A percentile compares a stretch with the other conserved stretches of the same genome.
Conservation (phyloP, 2,329 filamentous ascomycete genomes). For the Monosporascus sp. region DNA sequence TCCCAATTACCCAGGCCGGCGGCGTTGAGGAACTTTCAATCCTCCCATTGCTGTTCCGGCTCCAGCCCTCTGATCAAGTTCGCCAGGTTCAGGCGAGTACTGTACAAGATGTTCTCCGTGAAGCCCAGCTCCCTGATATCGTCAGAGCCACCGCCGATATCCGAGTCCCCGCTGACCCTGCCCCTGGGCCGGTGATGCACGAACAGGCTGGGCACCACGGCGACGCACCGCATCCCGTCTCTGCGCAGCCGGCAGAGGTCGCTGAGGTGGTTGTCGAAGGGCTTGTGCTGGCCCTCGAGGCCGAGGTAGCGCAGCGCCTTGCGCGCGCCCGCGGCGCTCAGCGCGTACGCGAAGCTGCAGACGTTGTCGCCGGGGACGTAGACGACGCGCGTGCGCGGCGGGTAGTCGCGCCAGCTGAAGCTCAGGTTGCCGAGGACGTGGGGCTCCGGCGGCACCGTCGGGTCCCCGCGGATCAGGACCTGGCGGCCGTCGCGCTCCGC, state of each 20-base stretch:
- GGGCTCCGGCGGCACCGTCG: conserved; percentile 19
- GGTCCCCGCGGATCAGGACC: conserved; percentile 19
- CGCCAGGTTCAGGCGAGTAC: conserved; percentile 24
- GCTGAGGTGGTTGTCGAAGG: conserved; percentile 32
- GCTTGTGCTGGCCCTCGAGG: conserved; percentile 25
- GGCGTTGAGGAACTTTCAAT: conserved; percentile 1
- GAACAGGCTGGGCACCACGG: conserved; percentile 30
- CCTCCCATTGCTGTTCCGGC: conserved; percentile 20
- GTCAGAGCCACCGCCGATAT: conserved; percentile 22
- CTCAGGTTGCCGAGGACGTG: conserved; percentile 21
- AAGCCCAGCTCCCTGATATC: conserved; percentile 22
- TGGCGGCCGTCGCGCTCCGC: conserved; percentile 11
- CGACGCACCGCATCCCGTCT: conserved; percentile 24
- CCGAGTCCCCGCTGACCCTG: conserved; percentile 23
- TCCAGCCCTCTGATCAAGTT: conserved; percentile 23
- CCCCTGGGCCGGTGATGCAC: conserved; percentile 28
- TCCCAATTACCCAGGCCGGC: no score
- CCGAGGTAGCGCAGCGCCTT: conserved; percentile 30
- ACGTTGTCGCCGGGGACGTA: conserved; percentile 30
- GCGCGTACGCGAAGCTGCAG: conserved; percentile 34
- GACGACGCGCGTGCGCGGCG: conserved; percentile 29
- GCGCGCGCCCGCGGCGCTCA: conserved; percentile 28
- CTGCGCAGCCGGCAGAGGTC: conserved; percentile 29
- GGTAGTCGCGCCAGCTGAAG: conserved; percentile 20
- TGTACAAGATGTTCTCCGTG: conserved; percentile 29